Percentiles rank a stretch among this genome's conserved stretches.
Evolutionary conservation across 768 basidiomycete species (phyloP).

Genomic region (Tremella fuciformis): DNA sequence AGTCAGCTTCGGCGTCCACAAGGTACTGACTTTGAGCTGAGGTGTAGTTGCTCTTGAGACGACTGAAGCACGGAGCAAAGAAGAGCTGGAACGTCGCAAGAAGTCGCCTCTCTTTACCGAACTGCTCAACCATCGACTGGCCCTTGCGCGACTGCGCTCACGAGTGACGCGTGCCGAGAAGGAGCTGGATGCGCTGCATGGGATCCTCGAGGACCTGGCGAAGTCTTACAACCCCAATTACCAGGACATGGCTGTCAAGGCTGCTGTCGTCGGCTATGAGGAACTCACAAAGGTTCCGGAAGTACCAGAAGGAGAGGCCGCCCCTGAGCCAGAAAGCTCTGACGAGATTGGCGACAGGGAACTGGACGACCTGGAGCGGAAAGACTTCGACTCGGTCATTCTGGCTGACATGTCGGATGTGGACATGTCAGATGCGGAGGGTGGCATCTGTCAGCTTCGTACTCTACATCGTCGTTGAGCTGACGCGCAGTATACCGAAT

Average conservation of each 20-base stretch:
- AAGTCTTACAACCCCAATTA: slow-evolving; percentile 96
- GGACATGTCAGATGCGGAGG: slow-evolving; percentile 52
- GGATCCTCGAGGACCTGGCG: slow-evolving; percentile 76
- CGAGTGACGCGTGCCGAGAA: slow-evolving; percentile 71
- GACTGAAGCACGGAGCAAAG: slow-evolving; percentile 73
- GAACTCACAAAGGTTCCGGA: slow-evolving; percentile 41
- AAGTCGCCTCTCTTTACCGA: slow-evolving; percentile 77
- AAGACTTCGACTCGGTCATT: slow-evolving; percentile 71
- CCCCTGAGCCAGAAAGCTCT: neutral
- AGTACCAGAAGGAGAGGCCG: slow-evolving; percentile 3
- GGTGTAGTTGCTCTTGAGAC: slow-evolving; percentile 68
- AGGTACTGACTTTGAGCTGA: neutral
- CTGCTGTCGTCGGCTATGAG: slow-evolving; percentile 93
- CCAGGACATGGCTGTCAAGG: slow-evolving; percentile 97
- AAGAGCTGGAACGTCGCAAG: slow-evolving; percentile 78
- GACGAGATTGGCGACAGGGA: slow-evolving; percentile 55
- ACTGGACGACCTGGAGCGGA: slow-evolving; percentile 55
- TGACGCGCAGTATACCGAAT: slow-evolving; percentile 67
- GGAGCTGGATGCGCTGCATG: slow-evolving; percentile 71
- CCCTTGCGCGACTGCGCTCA: slow-evolving; percentile 71
- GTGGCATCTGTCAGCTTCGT: slow-evolving; percentile 60
- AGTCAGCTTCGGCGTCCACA: slow-evolving; percentile 54
- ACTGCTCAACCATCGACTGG: slow-evolving; percentile 68
- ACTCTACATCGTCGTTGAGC: neutral
- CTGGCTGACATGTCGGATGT: slow-evolving; percentile 69